Evolutionary conservation across 208 protist species (phyloP), one percentile per base, ranked within the genome.

Genomic region (Crithidia mellificae): DNA sequence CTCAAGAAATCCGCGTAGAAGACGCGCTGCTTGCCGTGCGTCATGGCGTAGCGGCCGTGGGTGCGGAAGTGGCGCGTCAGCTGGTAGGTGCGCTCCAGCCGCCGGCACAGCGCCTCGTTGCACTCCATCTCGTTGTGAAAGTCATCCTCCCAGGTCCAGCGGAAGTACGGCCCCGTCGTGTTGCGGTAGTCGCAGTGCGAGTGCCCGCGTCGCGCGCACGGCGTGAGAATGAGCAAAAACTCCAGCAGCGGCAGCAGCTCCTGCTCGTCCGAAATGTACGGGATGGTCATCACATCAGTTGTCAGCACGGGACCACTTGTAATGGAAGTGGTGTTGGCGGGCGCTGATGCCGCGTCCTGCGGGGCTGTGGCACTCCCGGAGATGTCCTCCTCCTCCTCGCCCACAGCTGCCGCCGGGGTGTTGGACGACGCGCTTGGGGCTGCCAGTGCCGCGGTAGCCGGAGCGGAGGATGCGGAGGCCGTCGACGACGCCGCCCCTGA

Each of bases 111-210:
- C 11, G 39, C 36, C 51, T 89, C 83, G 55, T 62, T 84, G 76
- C 84, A 96, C 43, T 85, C 74, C 52, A 66, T 77, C 36, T 67
- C 59, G 63, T 94, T 90, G 68, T 91, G 85, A 62, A 90, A 93
- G 70, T 94, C 88, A 49, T 96, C 88, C 68, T 94, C 91, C 87
- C 91, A 93, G 14, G 73, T 44, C 87, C 87, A 96, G 36, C 63
- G 32, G 65, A 81, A 81, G 65, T 86, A 83, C 4, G 85, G 90
- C 12, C 80, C 41, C 5, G 88, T 86, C 24, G 80, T 55, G 73
- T 83, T 81, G 50, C 78, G 76, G 65, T 80, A 78, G 68, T 88
- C 80, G 5, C 71, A 67, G 76, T 78, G 63, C 6, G 77, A 74
- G 44, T 76, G 58, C 9, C 57, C 61, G 43, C 34, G 44, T 11